These are phyloP conservation scores for Fusarium transvaalense DNA, from an alignment of 2,329 filamentous ascomycete species.

Conservation along the genomic window DNA sequence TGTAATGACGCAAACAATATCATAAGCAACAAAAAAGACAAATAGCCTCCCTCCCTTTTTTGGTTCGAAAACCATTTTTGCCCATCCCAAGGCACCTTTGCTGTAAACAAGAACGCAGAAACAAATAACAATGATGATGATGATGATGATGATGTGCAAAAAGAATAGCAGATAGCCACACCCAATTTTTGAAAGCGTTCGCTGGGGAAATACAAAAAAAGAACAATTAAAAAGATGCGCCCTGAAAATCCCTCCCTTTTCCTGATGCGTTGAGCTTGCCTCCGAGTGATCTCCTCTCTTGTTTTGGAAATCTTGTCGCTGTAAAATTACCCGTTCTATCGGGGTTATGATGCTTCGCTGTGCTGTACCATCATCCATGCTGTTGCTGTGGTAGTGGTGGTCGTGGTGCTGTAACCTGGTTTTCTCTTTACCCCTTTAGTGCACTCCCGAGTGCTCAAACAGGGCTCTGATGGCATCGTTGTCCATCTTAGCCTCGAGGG, in stretches of 20 bases:
- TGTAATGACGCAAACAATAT: constrained; percentile 8
- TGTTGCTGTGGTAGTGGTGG: neutral
- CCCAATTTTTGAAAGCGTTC: constrained; percentile 30
- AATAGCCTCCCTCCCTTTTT: constrained; percentile 30
- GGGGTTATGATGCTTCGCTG: constrained; percentile 16
- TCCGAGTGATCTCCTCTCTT: constrained; percentile 26
- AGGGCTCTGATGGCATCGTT: constrained; percentile 45
- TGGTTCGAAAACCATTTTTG: constrained; percentile 20
- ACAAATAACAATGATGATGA: constrained; percentile 18
- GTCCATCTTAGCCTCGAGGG: constrained; percentile 50
- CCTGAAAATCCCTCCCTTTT: constrained; percentile 34
- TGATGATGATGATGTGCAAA: neutral
- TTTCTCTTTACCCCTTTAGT: constrained; percentile 36
- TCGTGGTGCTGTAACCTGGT: constrained; percentile 10
- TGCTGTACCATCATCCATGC: neutral
- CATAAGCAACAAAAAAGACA: constrained; percentile 20
- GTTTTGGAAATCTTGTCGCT: constrained; percentile 21
- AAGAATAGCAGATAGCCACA: constrained; percentile 37
- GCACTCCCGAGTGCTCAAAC: constrained; percentile 49
- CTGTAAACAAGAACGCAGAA: neutral
- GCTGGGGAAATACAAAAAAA: constrained; percentile 18
- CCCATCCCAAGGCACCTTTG: constrained; percentile 31
- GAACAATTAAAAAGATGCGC: constrained; percentile 28
- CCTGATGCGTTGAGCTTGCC: constrained; percentile 31
- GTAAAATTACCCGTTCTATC: constrained; percentile 28